phyloP scores from a whole-genome alignment of 306 rosid species.

The Medicago arabica region DNA sequence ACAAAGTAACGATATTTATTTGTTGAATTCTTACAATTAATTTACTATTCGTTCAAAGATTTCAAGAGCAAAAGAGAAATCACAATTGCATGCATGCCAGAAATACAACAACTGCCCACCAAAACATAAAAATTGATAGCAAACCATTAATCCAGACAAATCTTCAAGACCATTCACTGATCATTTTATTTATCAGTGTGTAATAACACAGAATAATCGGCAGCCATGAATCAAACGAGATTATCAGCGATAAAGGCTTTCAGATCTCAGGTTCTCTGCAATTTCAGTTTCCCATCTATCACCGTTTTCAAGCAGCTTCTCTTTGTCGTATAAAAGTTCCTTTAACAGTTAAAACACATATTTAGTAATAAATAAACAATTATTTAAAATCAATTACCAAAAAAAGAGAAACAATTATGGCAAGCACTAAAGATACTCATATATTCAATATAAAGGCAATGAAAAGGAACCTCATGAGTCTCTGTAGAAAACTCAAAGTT shows the following conservation, averaged over 20 bases:
- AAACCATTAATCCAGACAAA: constrained; percentile 28
- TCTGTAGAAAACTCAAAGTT: constrained; percentile 95
- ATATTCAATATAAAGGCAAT: constrained; percentile 24
- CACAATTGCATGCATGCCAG: constrained; percentile 13
- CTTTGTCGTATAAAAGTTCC: constrained; percentile 99
- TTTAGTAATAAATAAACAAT: constrained; percentile 5
- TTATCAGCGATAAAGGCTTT: constrained; percentile 91
- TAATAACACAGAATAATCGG: constrained; percentile 30
- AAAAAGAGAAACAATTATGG: neutral
- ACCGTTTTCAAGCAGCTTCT: constrained; percentile 96
- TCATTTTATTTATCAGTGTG: constrained; percentile 50
- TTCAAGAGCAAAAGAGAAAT: constrained; percentile 24
- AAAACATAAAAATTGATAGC: constrained; percentile 10
- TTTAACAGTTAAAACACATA: constrained; percentile 42
- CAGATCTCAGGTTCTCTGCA: constrained; percentile 96
- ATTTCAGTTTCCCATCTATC: constrained; percentile 99
- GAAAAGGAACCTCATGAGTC: constrained; percentile 85
- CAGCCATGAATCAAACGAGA: constrained; percentile 21
- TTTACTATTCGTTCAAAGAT: constrained; percentile 41
- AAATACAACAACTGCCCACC: constrained; percentile 12
- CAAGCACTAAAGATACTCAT: neutral
- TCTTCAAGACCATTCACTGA: constrained; percentile 42
- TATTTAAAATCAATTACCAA: constrained; percentile 14
- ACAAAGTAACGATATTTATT: neutral
- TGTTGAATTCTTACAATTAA: constrained; percentile 35